phyloP scores from a whole-genome alignment of 2,329 filamentous ascomycete genomes.

The Fusarium piperis region DNA sequence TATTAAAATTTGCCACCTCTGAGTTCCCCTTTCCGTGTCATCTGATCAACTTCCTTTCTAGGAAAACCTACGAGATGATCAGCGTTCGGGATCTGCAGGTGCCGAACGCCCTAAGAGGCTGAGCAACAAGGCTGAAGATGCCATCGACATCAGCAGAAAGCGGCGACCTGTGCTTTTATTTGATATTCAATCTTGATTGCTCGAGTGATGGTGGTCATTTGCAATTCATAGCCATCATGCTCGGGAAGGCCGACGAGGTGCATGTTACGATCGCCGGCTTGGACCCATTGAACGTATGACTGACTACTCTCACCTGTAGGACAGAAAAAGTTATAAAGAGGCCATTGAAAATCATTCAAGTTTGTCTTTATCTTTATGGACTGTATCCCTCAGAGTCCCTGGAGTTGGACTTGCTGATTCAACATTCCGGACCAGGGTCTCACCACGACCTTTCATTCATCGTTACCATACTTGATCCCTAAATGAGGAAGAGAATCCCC shows the following conservation, averaged over 20 bases:
- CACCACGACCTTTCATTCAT: not conserved
- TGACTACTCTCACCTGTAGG: not conserved
- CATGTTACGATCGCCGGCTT: not conserved
- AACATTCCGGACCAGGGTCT: not conserved
- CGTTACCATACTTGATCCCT: not conserved
- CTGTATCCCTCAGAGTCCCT: not conserved
- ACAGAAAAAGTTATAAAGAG: not conserved
- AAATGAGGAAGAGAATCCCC: not conserved
- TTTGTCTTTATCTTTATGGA: not conserved
- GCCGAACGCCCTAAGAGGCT: not conserved
- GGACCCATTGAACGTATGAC: not conserved
- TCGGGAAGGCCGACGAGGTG: not conserved
- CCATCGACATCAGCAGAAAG: not conserved
- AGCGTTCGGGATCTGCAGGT: not conserved
- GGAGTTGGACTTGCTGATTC: not conserved
- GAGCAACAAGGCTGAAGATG: not conserved
- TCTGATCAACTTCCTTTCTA: not conserved
- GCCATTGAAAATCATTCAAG: not conserved
- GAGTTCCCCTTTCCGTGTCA: not conserved
- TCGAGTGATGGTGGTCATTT: not conserved
- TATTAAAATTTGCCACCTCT: not conserved
- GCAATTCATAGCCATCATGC: not conserved
- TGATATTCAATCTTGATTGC: not conserved
- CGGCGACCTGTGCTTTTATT: not conserved
- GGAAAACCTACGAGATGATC: not conserved